Evolutionary conservation across 106 monocot species (phyloP), one percentile per base, ranked within the genome.

Genomic region (Gastrodia elata): DNA sequence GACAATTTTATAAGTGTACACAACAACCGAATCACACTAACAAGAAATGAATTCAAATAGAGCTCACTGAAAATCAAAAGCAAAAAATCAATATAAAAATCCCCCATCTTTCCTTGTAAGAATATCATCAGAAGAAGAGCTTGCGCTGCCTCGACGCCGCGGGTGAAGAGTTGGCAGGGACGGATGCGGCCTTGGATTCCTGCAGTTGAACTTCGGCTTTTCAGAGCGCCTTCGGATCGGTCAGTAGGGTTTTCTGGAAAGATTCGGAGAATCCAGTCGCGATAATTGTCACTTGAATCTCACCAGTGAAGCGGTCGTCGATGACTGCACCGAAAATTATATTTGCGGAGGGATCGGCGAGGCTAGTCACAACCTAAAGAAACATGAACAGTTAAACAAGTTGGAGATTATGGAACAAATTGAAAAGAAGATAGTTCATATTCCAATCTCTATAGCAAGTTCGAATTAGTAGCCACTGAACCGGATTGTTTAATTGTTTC

Each of bases 271-370:
- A 93, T 7, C 93, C 97, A 2, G 97, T 98, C 6, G 97, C 97
- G 13, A 98, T 98, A 33, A 98, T 98, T 0, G 93, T 98, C 3
- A 93, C 97, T 35, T 93, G 93, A 74, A 93, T 84, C 72, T 98
- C 97, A 0, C 97, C 97, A 0, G 84, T 91, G 74, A 85, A 98
- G 15, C 91, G 84, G 8, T 98, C 93, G 69, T 98, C 97, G 6
- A 98, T 93, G 27, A 98, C 97, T 0, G 97, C 97, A 16, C 97
- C 97, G 64, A 98, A 98, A 81, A 98, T 98, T 84, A 98, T 98
- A 73, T 98, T 98, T 48, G 97, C 97, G 30, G 93, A 98, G 38
- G 93, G 93, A 70, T 97, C 97, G 16, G 97, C 97, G 13, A 97
- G 78, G 75, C 97, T 93, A 38, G 97, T 91, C 44, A 98, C 97